Base-by-base conservation (phyloP, 2,329 filamentous ascomycete genomes). In the Epichloe sibirici region DNA sequence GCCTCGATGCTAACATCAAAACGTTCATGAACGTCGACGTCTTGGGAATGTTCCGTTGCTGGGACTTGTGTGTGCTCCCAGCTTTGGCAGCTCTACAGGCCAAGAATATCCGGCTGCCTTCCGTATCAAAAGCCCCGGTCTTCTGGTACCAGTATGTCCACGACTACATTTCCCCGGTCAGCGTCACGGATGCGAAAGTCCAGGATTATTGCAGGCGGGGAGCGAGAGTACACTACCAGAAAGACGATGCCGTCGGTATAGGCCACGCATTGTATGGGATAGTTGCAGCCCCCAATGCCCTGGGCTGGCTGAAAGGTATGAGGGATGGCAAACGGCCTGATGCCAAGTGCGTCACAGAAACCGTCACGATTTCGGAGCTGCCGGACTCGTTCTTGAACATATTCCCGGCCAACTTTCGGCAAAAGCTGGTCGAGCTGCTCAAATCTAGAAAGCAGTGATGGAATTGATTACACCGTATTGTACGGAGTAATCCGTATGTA, bases 21-120 rank as follows among this genome's bases (percentile, higher is more conserved):
- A 45, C 43, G 2, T 45, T 45, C 23, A 9, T 4, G 5, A 45
- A 45, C 23, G 17, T 7, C 12, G 43, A 45, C 13, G 23, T 45
- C 21, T 4, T 45, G 8, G 43, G 43, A 13, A 46, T 31, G 44
- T 46, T 46, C 15, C 7, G 2, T 2, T 46, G 44, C 28, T 2
- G 5, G 44, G 25, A 45, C 1, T 13, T 28, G 17, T 45, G 43
- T 4, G 43, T 45, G 23, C 1, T 28, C 23, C 43, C 43, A 28
- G 12, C 17, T 13, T 21, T 45, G n/a, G 0, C 6, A 6, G 1
- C 13, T 21, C 2, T 3, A 4, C 7, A 0, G 21, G 3, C 23
- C 21, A 45, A 28, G 43, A 25, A 7, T 23, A 1, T 3, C 23
- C 9, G 12, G 12, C 21, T 2, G 9, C 0, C 43, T 28, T 6